Conservation (phyloP, 352 stramenopile species). For the Pythium sukuiense region DNA sequence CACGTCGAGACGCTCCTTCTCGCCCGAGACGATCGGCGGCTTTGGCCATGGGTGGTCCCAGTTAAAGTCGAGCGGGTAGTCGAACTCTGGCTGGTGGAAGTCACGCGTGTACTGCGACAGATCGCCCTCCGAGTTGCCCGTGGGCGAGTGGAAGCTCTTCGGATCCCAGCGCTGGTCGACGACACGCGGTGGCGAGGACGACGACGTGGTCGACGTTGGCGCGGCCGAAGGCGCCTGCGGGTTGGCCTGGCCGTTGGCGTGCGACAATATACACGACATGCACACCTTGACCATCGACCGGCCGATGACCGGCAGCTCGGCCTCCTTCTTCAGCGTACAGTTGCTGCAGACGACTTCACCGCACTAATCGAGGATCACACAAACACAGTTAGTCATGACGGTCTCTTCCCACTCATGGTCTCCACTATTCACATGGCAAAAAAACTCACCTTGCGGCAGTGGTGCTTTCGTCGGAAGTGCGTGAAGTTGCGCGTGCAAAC, state of each 20-base stretch:
- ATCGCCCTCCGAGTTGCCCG: slow-evolving; percentile 75
- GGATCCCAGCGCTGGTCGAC: slow-evolving; percentile 65
- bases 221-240: slow-evolving; percentile 47
- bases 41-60: slow-evolving; percentile 89
- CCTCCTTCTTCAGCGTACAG: slow-evolving; percentile 87
- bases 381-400: background rate
- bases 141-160: slow-evolving; percentile 83
- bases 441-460: slow-evolving; percentile 77
- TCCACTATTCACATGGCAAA: too few species aligned
- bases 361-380: slow-evolving; percentile 41
- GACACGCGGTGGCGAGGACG: slow-evolving; percentile 39
- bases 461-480: slow-evolving; percentile 87
- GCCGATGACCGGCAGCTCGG: slow-evolving; percentile 81
- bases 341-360: slow-evolving; percentile 88
- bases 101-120: slow-evolving; percentile 74
- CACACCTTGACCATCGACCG: slow-evolving; percentile 84
- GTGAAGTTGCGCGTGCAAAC: slow-evolving; percentile 89
- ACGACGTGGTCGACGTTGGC: slow-evolving; percentile 41
- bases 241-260: slow-evolving; percentile 77
- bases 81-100: slow-evolving; percentile 79
- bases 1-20: slow-evolving; percentile 74
- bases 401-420: background rate
- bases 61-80: slow-evolving; percentile 87
- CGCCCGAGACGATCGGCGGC: slow-evolving; percentile 64
- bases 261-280: slow-evolving; percentile 89